phyloP scores from a whole-genome alignment of 345 rosid species.

The Carallia pectinifolia region DNA sequence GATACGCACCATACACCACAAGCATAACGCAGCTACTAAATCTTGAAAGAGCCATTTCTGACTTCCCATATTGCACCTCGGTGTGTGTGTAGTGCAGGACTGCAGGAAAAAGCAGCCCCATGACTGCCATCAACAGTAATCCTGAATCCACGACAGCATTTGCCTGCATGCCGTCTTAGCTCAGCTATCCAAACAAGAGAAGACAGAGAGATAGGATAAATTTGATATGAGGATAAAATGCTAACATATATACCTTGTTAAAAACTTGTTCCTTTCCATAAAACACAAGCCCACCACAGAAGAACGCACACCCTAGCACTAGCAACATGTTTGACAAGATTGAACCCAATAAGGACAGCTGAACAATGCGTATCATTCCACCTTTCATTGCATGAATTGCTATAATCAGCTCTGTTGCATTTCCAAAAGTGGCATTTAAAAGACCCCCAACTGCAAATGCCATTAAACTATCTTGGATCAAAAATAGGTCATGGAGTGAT shows the following conservation, averaged over 20 bases:
- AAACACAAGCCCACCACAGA: conserved; percentile 76
- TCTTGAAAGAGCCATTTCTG: conserved; percentile 91
- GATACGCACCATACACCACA: conserved; percentile 78
- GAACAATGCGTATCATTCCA: conserved; percentile 89
- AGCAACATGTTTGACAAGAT: conserved; percentile 93
- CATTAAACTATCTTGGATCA: conserved; percentile 17
- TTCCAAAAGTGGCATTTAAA: conserved; percentile 91
- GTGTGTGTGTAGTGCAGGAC: conserved; percentile 87
- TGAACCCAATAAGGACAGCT: conserved; percentile 81
- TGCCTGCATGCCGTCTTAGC: conserved; percentile 54
- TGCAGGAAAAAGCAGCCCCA: conserved; percentile 93
- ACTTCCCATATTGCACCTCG: conserved; percentile 78
- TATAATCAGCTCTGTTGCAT: conserved; percentile 90
- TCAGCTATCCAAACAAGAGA: conserved; percentile 23
- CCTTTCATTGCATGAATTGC: conserved; percentile 74
- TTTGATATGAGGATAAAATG: conserved; percentile 1
- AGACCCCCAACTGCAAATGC: conserved; percentile 78
- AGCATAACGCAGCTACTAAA: conserved; percentile 97
- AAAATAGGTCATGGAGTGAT: neutral
- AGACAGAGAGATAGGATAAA: conserved; percentile 4
- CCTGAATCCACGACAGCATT: conserved; percentile 81
- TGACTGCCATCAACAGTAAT: conserved; percentile 91
- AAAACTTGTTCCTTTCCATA: conserved; percentile 72
- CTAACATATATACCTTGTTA: conserved; percentile 57
- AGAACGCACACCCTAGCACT: conserved; percentile 96